Base-by-base conservation (phyloP, 371 early-diverging fungal species). In the Zychaea mexicana region DNA sequence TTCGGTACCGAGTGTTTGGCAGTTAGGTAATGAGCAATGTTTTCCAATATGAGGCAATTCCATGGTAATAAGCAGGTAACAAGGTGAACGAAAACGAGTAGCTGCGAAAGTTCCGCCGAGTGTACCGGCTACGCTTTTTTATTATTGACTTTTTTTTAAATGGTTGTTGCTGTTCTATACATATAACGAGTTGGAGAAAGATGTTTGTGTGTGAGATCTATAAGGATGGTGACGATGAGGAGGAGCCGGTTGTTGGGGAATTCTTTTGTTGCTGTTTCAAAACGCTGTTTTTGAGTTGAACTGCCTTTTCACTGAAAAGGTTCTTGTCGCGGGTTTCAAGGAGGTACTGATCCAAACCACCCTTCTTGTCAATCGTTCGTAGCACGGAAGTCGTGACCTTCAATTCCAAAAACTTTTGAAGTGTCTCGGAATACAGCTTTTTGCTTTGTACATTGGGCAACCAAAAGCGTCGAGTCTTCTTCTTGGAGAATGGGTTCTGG, bases 331-430 rank as follows among this genome's bases (percentile, higher is more conserved):
- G 85, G 22, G 92, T 92, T 30, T 82, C 80, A 52, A 93, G 76
- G 53, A 94, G 68, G 65, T 93, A 94, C 53, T 81, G 83, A 68
- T 94, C 94, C 26, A 94, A 72, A 9, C 94, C 94, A 32, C 94
- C 94, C 81, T 93, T 92, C 74, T 92, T 91, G 69, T 92, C 92
- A 33, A 94, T 92, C 1, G 92, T 90, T 32, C 92, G 88, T 19
- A 93, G 72, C 3, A 90, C 89, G 4, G 87, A 72, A 2, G 92
- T 84, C 28, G 92, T 90, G 53, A 91, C 86, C 61, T 87, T 85
- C 52, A 94, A 73, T 38, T 77, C 71, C 39, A 90, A 71, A 60
- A 76, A 82, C 52, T 79, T 60, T 57, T 86, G 78, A 12, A 92
- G 78, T 7, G 87, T 71, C 47, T 84, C 88, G 7, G 93, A 93